Conservation (phyloP, 176 grass and related monocot genomes). For the Otatea glauca region DNA sequence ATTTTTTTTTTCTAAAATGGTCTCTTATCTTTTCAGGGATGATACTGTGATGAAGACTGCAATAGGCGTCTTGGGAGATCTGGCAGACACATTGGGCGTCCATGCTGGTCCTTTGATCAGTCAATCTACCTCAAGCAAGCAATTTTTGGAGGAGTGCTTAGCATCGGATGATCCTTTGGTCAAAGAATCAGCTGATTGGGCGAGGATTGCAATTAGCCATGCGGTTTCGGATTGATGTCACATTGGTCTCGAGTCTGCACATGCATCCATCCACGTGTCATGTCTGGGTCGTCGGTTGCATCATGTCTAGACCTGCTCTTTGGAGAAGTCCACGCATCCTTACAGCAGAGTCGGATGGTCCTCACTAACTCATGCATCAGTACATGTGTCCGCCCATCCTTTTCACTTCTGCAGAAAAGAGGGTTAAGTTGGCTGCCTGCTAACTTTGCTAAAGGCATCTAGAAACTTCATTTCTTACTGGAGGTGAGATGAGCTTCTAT, state of each 20-base stretch:
- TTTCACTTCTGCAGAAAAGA: conserved; percentile 43
- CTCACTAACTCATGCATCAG: conserved; percentile 71
- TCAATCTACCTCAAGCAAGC: conserved; percentile 68
- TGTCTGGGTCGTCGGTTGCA: conserved; percentile 64
- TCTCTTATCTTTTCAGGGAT: conserved; percentile 59
- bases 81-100: conserved; percentile 79
- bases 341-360: conserved; percentile 62
- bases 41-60: conserved; percentile 93
- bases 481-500: conserved; percentile 52
- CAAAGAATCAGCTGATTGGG: conserved; percentile 87
- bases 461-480: conserved; percentile 53
- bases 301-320: conserved; percentile 68
- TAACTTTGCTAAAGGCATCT: conserved; percentile 60
- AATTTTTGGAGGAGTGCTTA: conserved; percentile 85
- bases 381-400: conserved; percentile 59
- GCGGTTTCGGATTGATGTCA: conserved; percentile 73
- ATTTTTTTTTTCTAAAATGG: background rate
- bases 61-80: conserved; percentile 78
- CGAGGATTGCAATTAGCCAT: conserved; percentile 72
- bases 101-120: conserved; percentile 72
- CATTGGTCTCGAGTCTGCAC: conserved; percentile 54
- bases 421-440: conserved; percentile 65
- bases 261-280: conserved; percentile 60
- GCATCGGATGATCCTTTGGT: conserved; percentile 73
- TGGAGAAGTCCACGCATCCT: conserved; percentile 51